Conservation (phyloP, 2,329 filamentous ascomycete genomes). For the Madurella fahalii region DNA sequence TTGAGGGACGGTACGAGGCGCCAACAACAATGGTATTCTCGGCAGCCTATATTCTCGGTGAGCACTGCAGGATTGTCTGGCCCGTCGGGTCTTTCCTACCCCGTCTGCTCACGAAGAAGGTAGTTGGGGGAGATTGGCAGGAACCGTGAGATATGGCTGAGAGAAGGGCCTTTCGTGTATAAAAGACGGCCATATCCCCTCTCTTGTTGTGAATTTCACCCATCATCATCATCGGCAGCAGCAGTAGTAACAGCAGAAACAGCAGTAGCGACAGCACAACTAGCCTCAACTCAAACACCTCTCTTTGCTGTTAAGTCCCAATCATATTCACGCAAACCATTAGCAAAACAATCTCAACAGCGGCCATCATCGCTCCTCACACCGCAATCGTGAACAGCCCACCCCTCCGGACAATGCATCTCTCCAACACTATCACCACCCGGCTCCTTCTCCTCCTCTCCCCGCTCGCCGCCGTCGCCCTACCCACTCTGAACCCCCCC, state of each 20-base stretch:
- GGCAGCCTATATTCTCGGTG: neutral
- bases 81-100: too few relatives aligned
- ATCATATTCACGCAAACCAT: too few relatives aligned
- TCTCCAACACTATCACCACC: conserved; percentile 22
- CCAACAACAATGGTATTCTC: neutral
- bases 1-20: neutral
- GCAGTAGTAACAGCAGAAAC: too few relatives aligned
- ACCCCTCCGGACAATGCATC: conserved; percentile 25
- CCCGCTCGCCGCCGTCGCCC: conserved; percentile 8
- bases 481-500: neutral
- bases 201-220: neutral
- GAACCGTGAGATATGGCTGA: neutral
- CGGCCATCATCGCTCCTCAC: too few relatives aligned
- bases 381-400: too few relatives aligned
- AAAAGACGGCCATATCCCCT: neutral
- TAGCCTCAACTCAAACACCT: too few relatives aligned
- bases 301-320: too few relatives aligned
- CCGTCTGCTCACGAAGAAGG: neutral
- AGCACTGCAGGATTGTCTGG: neutral
- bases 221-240: neutral
- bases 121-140: neutral
- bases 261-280: too few relatives aligned
- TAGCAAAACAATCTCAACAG: too few relatives aligned
- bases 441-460: conserved; percentile 16
- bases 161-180: neutral